Evolutionary conservation across 2,329 filamentous ascomycete species (phyloP).

Genomic region (Lachnellula arida): DNA sequence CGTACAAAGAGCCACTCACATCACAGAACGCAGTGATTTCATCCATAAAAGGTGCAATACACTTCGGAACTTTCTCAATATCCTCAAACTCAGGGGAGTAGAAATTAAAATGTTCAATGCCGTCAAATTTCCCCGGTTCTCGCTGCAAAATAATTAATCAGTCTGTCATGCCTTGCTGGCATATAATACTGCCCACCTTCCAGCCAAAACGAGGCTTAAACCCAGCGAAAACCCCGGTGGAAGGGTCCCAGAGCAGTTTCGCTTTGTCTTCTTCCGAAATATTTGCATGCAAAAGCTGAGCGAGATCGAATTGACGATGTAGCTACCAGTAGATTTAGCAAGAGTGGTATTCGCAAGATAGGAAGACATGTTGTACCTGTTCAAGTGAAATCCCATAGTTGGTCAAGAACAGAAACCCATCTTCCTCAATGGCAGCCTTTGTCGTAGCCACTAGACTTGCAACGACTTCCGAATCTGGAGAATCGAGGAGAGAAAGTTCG

Average conservation of each 20-base stretch:
- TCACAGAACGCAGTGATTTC: slow-evolving; percentile 42
- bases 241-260: slow-evolving; percentile 43
- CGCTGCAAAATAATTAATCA: slow-evolving; percentile 29
- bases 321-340: slow-evolving; percentile 1
- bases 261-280: slow-evolving; percentile 47
- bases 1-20: slow-evolving; percentile 2
- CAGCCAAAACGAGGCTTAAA: slow-evolving; percentile 44
- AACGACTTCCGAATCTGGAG: slow-evolving; percentile 38
- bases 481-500: slow-evolving; percentile 41
- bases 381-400: slow-evolving; percentile 48
- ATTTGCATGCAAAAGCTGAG: slow-evolving; percentile 46
- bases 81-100: slow-evolving; percentile 17
- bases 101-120: slow-evolving; percentile 51
- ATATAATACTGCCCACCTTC: slow-evolving; percentile 2
- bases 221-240: slow-evolving; percentile 45
- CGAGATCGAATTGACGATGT: slow-evolving; percentile 46
- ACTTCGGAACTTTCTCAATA: slow-evolving; percentile 33
- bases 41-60: slow-evolving; percentile 45
- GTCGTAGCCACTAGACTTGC: slow-evolving; percentile 40
- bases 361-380: slow-evolving; percentile 30
- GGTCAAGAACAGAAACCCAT: slow-evolving; percentile 44
- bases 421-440: slow-evolving; percentile 40
- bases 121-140: slow-evolving; percentile 39
- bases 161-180: background rate
- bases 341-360: no score